These are phyloP conservation scores for Polytrichum formosum DNA, from an alignment of 225 moss, liverwort and hornwort genomes.

Conservation along the genomic window DNA sequence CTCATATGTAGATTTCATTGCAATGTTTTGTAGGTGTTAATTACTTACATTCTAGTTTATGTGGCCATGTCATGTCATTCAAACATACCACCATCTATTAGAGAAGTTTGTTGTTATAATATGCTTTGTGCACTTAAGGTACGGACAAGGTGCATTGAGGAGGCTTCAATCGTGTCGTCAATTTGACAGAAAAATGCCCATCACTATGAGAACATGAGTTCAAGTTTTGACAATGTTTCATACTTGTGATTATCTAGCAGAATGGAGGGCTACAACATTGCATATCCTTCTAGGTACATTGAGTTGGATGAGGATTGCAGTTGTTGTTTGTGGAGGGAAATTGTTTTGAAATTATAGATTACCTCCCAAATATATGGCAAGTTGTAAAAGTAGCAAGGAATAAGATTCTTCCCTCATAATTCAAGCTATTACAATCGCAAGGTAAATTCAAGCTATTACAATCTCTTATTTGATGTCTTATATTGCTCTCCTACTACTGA, in stretches of 20 bases:
- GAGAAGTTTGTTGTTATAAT: neutral
- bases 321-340: slow-evolving; percentile 1
- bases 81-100: too few relatives aligned
- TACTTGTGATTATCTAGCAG: slow-evolving; percentile 36
- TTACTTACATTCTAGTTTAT: too few relatives aligned
- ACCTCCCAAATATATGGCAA: too few relatives aligned
- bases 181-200: neutral
- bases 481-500: too few relatives aligned
- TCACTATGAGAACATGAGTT: neutral
- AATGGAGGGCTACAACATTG: slow-evolving; percentile 56
- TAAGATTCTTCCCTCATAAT: slow-evolving; percentile 1
- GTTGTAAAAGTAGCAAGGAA: slow-evolving; percentile 11
- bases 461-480: too few relatives aligned
- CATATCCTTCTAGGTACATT: slow-evolving; percentile 80
- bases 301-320: slow-evolving; percentile 1
- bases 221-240: slow-evolving; percentile 9
- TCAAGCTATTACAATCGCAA: neutral
- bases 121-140: neutral
- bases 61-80: too few relatives aligned
- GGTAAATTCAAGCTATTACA: neutral
- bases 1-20: neutral
- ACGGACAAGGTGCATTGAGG: neutral
- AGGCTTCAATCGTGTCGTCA: slow-evolving; percentile 8
- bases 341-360: neutral
- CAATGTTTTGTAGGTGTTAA: neutral